phyloP scores from a whole-genome alignment of 1,139 yeast species.

The Suhomyces coccinellae region DNA sequence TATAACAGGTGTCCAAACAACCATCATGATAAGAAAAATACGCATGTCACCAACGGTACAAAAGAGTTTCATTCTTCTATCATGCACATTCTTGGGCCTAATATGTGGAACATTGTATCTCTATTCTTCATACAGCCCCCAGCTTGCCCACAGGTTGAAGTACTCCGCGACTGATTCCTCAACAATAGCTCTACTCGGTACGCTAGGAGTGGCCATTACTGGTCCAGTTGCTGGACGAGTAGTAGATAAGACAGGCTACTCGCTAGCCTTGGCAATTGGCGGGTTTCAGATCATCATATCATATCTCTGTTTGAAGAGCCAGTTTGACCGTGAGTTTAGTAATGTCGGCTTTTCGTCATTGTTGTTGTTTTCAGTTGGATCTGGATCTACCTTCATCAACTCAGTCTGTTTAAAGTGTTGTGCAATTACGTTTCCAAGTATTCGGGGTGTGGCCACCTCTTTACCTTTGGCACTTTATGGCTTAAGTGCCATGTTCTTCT shows the following conservation, averaged over 20 bases:
- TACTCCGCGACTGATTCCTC: conserved; percentile 58
- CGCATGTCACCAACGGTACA: conserved; percentile 27
- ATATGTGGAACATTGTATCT: conserved; percentile 63
- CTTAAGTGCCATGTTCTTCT: conserved; percentile 56
- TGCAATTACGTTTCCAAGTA: conserved; percentile 55
- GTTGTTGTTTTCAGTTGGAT: conserved; percentile 47
- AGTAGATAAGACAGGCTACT: conserved; percentile 57
- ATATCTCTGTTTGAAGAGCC: conserved; percentile 48
- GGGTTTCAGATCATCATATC: conserved; percentile 44
- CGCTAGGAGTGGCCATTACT: conserved; percentile 55
- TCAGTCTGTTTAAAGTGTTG: conserved; percentile 58
- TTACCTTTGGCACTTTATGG: conserved; percentile 62
- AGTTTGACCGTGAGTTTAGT: conserved; percentile 36
- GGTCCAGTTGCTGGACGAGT: conserved; percentile 61
- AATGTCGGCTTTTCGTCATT: conserved; percentile 36
- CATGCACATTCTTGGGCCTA: conserved; percentile 53
- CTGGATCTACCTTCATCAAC: conserved; percentile 56
- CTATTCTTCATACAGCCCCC: conserved; percentile 65
- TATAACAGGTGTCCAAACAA: neutral
- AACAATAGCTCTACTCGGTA: conserved; percentile 58
- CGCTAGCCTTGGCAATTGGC: conserved; percentile 45
- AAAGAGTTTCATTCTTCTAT: conserved; percentile 38
- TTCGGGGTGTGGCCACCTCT: conserved; percentile 60
- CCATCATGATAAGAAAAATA: conserved; percentile 1
- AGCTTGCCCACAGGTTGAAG: conserved; percentile 51